Base-by-base conservation (phyloP, 345 rosid genomes). In the Eucalyptus marginata region DNA sequence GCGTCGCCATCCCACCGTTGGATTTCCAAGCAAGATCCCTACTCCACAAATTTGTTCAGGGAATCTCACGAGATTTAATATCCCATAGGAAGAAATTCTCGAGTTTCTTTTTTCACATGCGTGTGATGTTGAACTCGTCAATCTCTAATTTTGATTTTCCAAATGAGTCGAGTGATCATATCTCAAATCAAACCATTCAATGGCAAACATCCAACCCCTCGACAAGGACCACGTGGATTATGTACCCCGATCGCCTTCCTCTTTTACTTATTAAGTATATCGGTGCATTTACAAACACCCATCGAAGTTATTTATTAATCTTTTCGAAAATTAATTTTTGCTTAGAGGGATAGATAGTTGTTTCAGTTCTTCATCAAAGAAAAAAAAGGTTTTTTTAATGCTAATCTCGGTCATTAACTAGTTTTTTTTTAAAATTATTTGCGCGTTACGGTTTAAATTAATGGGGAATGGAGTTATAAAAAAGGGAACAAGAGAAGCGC, bases 161-260 rank as follows among this genome's bases (percentile, higher is more conserved):
- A 71, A 33, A 18, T 33, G 4, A 71, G 46, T 5, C 5, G 71
- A 62, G 31, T 3, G 3, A 9, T 25, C n/a, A 58, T 11, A 25
- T 58, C 64, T 58, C 3, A 6, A 58, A 58, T 58, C 29, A 24
- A 58, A 58, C 0, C 29, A 25, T 13, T 62, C 8, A 3, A 27
- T 29, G 68, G 33, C 68, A 12, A 29, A 62, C 13, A 29, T 62
- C 0, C 1, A 62, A 62, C 68, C 68, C 68, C n/a, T 29, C 17
- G 17, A 29, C 8, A 5, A 62, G 33, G 33, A 16, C 3, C 0
- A 2, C 2, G 14, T 0, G n/a, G n/a, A 58, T 58, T 59, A 59
- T 24, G 13, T 22, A 22, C 29, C 13, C n/a, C 15, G 7, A 24
- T 56, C 3, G 27, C 62, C 62, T 56, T 56, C 29, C 29, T 56